Base-by-base conservation (phyloP, 768 basidiomycete genomes). In the Mycena epipterygia region DNA sequence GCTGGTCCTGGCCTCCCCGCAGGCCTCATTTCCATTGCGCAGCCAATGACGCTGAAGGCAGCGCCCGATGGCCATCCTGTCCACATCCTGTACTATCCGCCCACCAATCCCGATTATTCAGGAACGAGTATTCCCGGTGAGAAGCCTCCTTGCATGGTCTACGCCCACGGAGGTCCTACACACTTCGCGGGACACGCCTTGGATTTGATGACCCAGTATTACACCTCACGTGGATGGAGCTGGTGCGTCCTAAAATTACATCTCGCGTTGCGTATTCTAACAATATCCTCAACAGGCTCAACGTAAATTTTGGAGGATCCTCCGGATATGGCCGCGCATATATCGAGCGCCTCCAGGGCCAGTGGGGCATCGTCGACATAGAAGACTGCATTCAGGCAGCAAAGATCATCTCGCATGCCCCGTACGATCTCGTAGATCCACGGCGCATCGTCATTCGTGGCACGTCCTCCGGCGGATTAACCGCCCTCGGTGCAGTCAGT, bases 91-190 rank as follows among this genome's bases (percentile, higher is more conserved):
- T 93, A 86, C 74, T 92, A 92, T 73, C 84, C 88, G 0, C 94
- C 94, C 0, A 85, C 82, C 56, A 94, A 94, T 74, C 90, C 91
- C 0, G 77, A 81, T 0, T 94, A 91, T 71, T 73, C 78, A 2
- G 90, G 87, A 0, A 82, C 85, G 5, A 87, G 79, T 48, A 75
- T 84, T 8, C 61, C 73, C 0, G 86, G 84, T 3, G 90, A 92
- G 77, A 85, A 83, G 49, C 94, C 94, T 0, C 94, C 94, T 5
- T 89, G 89, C 67, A 82, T 94, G 12, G 81, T 94, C 19, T 73
- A 84, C 33, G 85, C 87, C 7, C 94, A 95, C 65, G 94, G 94
- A 0, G 94, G 94, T 0, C 94, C 95, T 0, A 95, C 93, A 0
- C 72, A 72, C 9, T 77, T 83, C 3, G 79, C 82, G 3, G 33